Conservation (phyloP, 2,329 filamentous ascomycete genomes). For the Pseudogymnoascus sp. region DNA sequence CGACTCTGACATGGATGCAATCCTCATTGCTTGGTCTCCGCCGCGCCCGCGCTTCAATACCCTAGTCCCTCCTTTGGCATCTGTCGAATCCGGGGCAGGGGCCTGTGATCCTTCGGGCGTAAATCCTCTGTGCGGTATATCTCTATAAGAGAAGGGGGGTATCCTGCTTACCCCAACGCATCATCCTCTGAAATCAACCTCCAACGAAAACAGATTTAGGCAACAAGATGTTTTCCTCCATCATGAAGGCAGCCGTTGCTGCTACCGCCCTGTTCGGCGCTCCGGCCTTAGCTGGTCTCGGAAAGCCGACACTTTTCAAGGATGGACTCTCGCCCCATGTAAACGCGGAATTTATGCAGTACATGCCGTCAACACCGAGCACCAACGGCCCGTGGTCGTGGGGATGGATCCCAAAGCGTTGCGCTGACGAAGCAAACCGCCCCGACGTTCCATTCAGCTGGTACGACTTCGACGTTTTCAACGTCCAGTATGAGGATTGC, state of each 20-base stretch:
- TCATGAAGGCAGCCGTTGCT: not conserved
- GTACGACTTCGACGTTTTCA: slow-evolving; percentile 21
- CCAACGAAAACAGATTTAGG: not conserved
- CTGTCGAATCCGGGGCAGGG: not conserved
- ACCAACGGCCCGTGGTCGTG: not conserved
- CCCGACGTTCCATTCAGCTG: slow-evolving; percentile 11
- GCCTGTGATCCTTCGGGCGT: not conserved
- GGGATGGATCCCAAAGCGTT: slow-evolving; percentile 4
- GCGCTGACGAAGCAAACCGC: not conserved
- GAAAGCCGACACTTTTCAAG: not conserved
- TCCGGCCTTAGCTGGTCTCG: not conserved
- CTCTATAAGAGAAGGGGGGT: not conserved
- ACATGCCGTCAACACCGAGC: not conserved
- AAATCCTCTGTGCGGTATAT: not conserved
- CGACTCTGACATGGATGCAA: not conserved
- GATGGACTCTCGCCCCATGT: slow-evolving; percentile 2
- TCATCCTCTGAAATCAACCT: not conserved
- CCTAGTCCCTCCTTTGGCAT: not conserved
- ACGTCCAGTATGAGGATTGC: slow-evolving; percentile 25
- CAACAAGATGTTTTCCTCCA: slow-evolving; percentile 2
- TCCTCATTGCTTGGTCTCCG: not conserved
- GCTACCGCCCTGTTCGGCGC: not conserved
- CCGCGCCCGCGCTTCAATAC: not conserved
- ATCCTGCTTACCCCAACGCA: not conserved
- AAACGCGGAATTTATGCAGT: not conserved